Evolutionary conservation across 2,329 filamentous ascomycete species (phyloP), one percentile per base, ranked within the genome.

Genomic region (Beauveria sp.): DNA sequence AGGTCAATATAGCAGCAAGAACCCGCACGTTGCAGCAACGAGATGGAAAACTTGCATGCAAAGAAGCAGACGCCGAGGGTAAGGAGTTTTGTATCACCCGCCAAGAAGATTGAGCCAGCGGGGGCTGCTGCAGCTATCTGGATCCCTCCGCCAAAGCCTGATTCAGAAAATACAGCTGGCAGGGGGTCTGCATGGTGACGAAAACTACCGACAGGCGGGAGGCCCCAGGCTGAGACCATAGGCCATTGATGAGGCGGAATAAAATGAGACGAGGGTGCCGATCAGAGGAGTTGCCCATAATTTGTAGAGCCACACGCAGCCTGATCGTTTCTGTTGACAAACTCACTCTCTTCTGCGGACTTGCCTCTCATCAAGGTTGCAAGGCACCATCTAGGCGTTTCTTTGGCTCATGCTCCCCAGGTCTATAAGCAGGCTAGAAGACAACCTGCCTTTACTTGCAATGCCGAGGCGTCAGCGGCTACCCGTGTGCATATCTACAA

Each of bases 91-190:
- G 57, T 60, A 51, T 46, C 40, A 60, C 48, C 24, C 12, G 24
- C 48, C 18, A n/a, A 43, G 16, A 22, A 46, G 20, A 43, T 52
- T 43, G 38, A 24, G 26, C 22, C 22, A 22, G 48, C 45, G 26
- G 57, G 57, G 57, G n/a, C 38, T 20, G 24, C 46, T 43, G 48
- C 57, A 60, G 20, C 46, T 20, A 60, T 49, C 46, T 52, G 57
- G 48, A 52, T 51, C 57, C 24, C 38, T 51, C 57, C 34, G 57
- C 57, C 22, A 49, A 56, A 60, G 45, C 24, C 48, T 51, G 48
- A 31, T 51, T 24, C 48, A 60, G 38, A 42, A 22, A 42, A 26
- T 49, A 42, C 46, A 49, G 56, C 56, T 50, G 46, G 56, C 56
- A 51, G 46, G 45, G 55, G 45, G 56, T n/a, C 22, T 59, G 56